Evolutionary conservation across 148 eudicot genomes (phyloP).

Genomic region (Rhododendron simsii): DNA sequence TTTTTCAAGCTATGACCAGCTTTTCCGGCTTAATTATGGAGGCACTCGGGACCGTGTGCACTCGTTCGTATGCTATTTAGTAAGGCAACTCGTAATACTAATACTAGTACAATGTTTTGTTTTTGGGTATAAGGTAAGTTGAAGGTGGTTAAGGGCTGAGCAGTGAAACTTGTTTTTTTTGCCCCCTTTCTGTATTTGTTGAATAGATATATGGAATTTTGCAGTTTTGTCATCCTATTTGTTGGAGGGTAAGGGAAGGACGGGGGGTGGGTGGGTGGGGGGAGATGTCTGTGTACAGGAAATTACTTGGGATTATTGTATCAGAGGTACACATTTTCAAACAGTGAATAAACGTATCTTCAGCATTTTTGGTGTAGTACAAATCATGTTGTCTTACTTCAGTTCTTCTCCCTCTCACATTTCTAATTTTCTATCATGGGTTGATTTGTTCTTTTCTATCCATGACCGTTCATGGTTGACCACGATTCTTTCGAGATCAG

Average conservation of each 20-base stretch:
- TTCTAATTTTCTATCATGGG: background rate
- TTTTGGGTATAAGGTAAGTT: constrained; percentile 26
- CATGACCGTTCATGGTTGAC: background rate
- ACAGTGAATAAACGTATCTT: constrained; percentile 14
- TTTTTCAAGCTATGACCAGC: constrained; percentile 90
- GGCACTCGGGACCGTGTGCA: constrained; percentile 71
- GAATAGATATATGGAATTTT: constrained; percentile 56
- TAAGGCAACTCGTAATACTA: constrained; percentile 17
- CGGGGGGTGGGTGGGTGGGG: constrained; percentile 1
- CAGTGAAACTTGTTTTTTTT: background rate
- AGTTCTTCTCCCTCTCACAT: background rate
- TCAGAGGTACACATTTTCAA: constrained; percentile 12
- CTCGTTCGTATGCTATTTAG: constrained; percentile 69
- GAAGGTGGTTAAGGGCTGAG: constrained; percentile 22
- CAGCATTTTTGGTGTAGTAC: background rate
- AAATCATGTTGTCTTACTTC: background rate
- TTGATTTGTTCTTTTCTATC: background rate
- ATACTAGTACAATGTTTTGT: background rate
- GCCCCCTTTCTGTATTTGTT: background rate
- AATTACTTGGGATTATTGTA: constrained; percentile 30
- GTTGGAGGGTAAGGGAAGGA: background rate
- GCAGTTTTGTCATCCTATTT: constrained; percentile 14
- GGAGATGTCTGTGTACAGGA: constrained; percentile 34
- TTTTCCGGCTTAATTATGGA: constrained; percentile 73
- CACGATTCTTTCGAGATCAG: background rate